phyloP scores from a whole-genome alignment of 2,329 filamentous ascomycete genomes.

The Fusarium aywerte region DNA sequence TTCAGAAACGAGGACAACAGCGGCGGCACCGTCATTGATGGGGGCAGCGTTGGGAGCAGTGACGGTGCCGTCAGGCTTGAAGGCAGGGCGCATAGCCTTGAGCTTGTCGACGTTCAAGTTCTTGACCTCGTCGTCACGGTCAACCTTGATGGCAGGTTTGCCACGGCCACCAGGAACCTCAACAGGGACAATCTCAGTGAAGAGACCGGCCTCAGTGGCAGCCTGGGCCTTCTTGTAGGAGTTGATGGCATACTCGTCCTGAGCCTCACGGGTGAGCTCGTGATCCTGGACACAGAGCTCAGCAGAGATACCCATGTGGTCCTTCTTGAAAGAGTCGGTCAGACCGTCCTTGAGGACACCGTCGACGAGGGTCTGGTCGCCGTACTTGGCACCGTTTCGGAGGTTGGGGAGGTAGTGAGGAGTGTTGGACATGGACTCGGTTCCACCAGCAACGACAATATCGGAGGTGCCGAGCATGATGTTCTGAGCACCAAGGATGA shows the following conservation, averaged over 20 bases:
- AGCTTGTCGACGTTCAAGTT: slow-evolving; percentile 90
- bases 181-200: slow-evolving; percentile 90
- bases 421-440: slow-evolving; percentile 98
- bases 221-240: slow-evolving; percentile 94
- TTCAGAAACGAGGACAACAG: slow-evolving; percentile 93
- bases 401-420: slow-evolving; percentile 94
- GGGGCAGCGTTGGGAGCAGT: slow-evolving; percentile 97
- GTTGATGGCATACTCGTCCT: slow-evolving; percentile 95
- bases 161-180: slow-evolving; percentile 88
- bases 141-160: slow-evolving; percentile 84
- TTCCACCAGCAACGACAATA: slow-evolving; percentile 91
- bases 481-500: slow-evolving; percentile 93
- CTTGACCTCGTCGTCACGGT: slow-evolving; percentile 94
- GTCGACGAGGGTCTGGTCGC: slow-evolving; percentile 88
- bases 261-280: slow-evolving; percentile 81
- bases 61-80: slow-evolving; percentile 86
- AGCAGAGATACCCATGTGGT: slow-evolving; percentile 94
- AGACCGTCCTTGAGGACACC: slow-evolving; percentile 94
- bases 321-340: slow-evolving; percentile 92
- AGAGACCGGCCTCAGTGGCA: slow-evolving; percentile 82
- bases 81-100: slow-evolving; percentile 84
- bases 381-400: slow-evolving; percentile 91
- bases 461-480: slow-evolving; percentile 97
- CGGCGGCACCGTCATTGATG: slow-evolving; percentile 93
- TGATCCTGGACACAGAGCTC: slow-evolving; percentile 93